Evolutionary conservation across 441 rosid species (phyloP), one percentile per base, ranked within the genome.

Genomic region (Bocquillonia castaneifolia): DNA sequence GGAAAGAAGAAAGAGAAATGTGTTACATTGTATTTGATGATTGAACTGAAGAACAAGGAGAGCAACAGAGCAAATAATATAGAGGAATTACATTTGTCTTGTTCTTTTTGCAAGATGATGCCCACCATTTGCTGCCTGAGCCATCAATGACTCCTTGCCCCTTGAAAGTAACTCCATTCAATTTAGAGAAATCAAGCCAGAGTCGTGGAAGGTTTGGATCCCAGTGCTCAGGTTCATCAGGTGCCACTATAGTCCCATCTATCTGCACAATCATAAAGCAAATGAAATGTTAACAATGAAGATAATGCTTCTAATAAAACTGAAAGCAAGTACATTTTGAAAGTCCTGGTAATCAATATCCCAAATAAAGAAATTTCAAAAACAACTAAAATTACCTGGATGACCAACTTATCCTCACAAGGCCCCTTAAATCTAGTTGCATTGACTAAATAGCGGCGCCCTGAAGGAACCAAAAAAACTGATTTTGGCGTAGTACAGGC

Each of bases 41-140:
- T 20, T 29, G 20, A 15, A 48, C 61, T 58, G 1, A 14, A 59
- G 72, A 28, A 50, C n/a, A 55, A 22, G 31, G 32, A 63, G 5
- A 57, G 72, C 34, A 45, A 51, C 44, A 34, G 37, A 64, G 9
- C 10, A 39, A 34, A 28, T 20, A 50, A 67, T 59, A 58, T 23
- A 66, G 65, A 53, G 66, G 47, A 72, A 50, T 68, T 82, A 94
- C 99, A 79, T 90, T 92, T 62, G 95, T 29, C 69, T 86, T 92
- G 83, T 94, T 92, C 88, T 77, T 92, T 80, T 90, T 92, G 93
- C 98, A 94, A 62, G 98, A 94, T 37, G 97, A 76, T 56, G 89
- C 90, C 99, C 99, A 94, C 99, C 99, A 94, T 80, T 92, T 90
- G 77, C 92, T 81, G 58, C 99, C 98, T 6, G 98, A 94, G 48